Evolutionary conservation across 768 basidiomycete genomes (phyloP).

Genomic region (Agaricus subrufescens): DNA sequence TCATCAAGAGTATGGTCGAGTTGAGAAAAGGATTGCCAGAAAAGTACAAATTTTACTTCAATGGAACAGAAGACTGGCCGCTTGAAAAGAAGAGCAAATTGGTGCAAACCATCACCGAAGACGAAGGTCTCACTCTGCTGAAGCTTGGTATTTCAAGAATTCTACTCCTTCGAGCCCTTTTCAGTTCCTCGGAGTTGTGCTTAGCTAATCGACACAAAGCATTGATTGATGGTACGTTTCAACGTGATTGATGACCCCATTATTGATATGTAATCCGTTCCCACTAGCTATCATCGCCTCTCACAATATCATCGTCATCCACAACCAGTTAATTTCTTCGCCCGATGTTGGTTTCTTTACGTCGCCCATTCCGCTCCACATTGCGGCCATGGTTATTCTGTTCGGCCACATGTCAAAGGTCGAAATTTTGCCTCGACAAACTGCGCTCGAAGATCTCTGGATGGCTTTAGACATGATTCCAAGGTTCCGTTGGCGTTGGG

Average conservation of each 20-base stretch:
- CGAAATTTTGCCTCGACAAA: conserved; percentile 55
- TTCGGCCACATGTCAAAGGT: conserved; percentile 83
- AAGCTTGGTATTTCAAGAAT: conserved; percentile 83
- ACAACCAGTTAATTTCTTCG: conserved; percentile 78
- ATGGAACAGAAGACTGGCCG: conserved; percentile 74
- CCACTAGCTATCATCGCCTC: conserved; percentile 72
- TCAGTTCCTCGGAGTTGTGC: conserved; percentile 68
- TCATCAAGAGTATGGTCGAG: conserved; percentile 72
- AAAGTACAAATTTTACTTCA: conserved; percentile 69
- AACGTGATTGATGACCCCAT: neutral
- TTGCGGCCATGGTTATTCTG: conserved; percentile 87
- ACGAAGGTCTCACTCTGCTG: conserved; percentile 76
- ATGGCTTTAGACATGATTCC: conserved; percentile 86
- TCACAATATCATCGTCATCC: conserved; percentile 83
- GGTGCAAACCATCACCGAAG: conserved; percentile 71
- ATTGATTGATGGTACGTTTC: conserved; percentile 64
- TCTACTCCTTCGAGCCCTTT: conserved; percentile 70
- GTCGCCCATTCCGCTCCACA: conserved; percentile 84
- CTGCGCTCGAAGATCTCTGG: conserved; percentile 79
- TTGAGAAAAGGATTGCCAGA: conserved; percentile 69
- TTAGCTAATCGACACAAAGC: conserved; percentile 66
- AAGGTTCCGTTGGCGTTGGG: conserved; percentile 90
- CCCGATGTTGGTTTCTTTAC: conserved; percentile 87
- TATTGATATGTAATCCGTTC: neutral
- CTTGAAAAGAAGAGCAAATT: conserved; percentile 60